Base-by-base conservation (phyloP, 2,329 filamentous ascomycete genomes). In the Colletotrichum graminicola region DNA sequence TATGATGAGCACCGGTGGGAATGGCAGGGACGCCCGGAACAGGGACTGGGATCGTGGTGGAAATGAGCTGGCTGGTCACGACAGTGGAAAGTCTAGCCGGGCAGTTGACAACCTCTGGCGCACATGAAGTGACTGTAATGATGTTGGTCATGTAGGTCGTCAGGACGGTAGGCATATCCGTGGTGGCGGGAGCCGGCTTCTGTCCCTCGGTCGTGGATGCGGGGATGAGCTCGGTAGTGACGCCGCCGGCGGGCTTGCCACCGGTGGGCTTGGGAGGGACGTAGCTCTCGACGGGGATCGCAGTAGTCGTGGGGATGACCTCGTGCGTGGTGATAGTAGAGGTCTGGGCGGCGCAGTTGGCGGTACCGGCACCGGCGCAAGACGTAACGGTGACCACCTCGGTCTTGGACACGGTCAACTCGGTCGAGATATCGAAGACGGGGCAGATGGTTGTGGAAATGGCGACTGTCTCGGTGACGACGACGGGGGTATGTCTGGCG, bases 51-150 rank as follows among this genome's bases (percentile, higher is more conserved):
- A 45, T n/a, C 7, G 43, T 45, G 43, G 70, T 66, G 12, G 81
- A 74, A 52, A 86, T 79, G 2, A 78, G 77, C 73, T 83, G 78
- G 5, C 83, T 84, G 68, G 77, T 79, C 71, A 81, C 75, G 67
- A 79, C 76, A 66, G 81, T 70, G 18, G 80, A 81, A 29, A 77
- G 74, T 34, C 76, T 75, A 5, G 72, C 77, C 14, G 83, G 81
- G 75, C 82, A 84, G 78, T 81, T 76, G 49, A 75, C 76, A 1
- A 83, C 79, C 18, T 75, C 76, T n/a, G 87, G 81, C 54, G 83
- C 84, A 78, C 88, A 90, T 54, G 85, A 86, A 75, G 85, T 89
- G 79, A 89, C 82, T 74, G 88, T 90, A 45, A 64, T 51, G 51
- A 73, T 66, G 71, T 74, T 74, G 21, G 74, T 66, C 57, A 71